phyloP scores from a whole-genome alignment of 2,329 filamentous ascomycete species.

The Anthostomella pinea region DNA sequence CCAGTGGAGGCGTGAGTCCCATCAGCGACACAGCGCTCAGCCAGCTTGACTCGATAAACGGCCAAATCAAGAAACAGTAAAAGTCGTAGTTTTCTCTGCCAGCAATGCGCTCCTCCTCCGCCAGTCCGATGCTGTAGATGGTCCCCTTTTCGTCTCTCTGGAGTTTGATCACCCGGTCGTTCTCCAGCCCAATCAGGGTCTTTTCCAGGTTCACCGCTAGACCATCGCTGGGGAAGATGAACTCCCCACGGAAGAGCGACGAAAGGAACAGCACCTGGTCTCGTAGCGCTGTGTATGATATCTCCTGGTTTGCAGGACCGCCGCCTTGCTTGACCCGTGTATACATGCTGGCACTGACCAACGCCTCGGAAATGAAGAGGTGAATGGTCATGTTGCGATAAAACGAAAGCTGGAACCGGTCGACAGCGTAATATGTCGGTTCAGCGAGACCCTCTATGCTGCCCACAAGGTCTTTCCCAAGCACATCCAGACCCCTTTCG shows the following conservation, averaged over 20 bases:
- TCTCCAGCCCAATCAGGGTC: slow-evolving; percentile 73
- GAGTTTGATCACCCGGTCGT: slow-evolving; percentile 72
- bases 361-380: slow-evolving; percentile 88
- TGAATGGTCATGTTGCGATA: slow-evolving; percentile 99
- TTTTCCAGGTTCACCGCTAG: slow-evolving; percentile 76
- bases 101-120: slow-evolving; percentile 68
- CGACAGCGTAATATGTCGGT: slow-evolving; percentile 90
- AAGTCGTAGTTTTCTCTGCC: slow-evolving; percentile 97
- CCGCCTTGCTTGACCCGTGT: slow-evolving; percentile 86
- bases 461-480: slow-evolving; percentile 86
- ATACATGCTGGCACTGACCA: slow-evolving; percentile 90
- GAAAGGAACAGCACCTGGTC: slow-evolving; percentile 87
- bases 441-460: slow-evolving; percentile 76
- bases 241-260: slow-evolving; percentile 90
- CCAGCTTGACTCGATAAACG: slow-evolving; percentile 94
- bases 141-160: slow-evolving; percentile 53
- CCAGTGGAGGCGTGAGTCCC: slow-evolving; percentile 73
- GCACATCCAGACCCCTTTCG: slow-evolving; percentile 83
- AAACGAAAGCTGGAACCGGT: slow-evolving; percentile 95
- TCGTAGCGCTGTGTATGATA: slow-evolving; percentile 68
- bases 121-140: slow-evolving; percentile 69
- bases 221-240: slow-evolving; percentile 91
- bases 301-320: slow-evolving; percentile 76
- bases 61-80: slow-evolving; percentile 98
- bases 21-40: slow-evolving; percentile 84